Base-by-base conservation (phyloP, 2,329 filamentous ascomycete genomes). In the Mycosphaerella arachidis region DNA sequence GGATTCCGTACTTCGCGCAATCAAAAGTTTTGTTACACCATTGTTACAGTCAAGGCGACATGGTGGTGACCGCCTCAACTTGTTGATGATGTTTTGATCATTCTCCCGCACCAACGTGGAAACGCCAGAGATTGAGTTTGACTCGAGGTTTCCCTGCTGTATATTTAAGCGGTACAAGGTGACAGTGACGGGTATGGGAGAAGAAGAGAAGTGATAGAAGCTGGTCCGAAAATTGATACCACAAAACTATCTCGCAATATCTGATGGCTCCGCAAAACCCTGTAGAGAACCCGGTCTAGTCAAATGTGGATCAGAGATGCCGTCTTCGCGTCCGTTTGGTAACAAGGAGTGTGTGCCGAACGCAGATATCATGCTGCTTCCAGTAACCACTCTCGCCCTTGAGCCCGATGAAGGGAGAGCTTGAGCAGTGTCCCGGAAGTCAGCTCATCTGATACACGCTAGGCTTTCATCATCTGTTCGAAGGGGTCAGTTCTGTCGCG, bases 301-400 rank as follows among this genome's bases (percentile, higher is more conserved):
- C 63, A 59, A 69, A 66, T 53, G n/a, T 59, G 64, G 61, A 75
- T 97, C 93, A 97, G 93, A 97, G 91, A 90, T 95, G 88, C 91
- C 89, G 48, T 89, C 84, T 88, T 91, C 86, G 92, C 94, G 93
- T 96, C 87, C 93, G 92, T 91, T 84, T 81, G 79, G 84, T 91
- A 95, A 97, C 92, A 97, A 97, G 93, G 89, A 87, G 84, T 79
- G 83, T 96, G 93, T 97, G 94, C 91, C 93, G 92, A 90, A 97
- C 94, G 92, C 94, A 88, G 84, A 92, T 92, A 87, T 97, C 94
- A 99, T 85, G 82, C 85, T 89, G 79, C 84, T 85, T 78, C 78
- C 79, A 78, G 77, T 82, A 80, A 80, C 77, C 86, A 84, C 79
- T 78, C 83, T 82, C 82, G 88, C 91, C 93, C 94, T 97, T 91